phyloP scores from a whole-genome alignment of 371 early-diverging fungal genomes.

The Capillidium heterosporum region DNA sequence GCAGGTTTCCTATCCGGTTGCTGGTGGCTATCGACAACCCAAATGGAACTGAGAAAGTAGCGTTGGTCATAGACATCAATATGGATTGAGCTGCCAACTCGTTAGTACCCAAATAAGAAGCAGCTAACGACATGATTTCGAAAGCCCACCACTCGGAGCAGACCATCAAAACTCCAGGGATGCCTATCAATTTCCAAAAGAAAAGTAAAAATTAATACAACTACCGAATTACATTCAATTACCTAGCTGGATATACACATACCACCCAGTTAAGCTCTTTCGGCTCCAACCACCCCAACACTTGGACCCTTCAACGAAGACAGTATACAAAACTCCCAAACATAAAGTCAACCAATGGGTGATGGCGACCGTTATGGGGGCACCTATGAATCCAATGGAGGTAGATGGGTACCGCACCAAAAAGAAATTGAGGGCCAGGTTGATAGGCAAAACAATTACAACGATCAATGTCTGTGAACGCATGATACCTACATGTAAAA shows the following conservation, averaged over 20 bases:
- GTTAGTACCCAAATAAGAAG: constrained; percentile 51
- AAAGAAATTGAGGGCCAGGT: constrained; percentile 45
- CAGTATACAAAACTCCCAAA: constrained; percentile 36
- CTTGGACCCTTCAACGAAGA: constrained; percentile 37
- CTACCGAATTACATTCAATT: constrained; percentile 49
- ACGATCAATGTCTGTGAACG: constrained; percentile 52
- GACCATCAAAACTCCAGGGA: constrained; percentile 45
- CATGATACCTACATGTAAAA: constrained; percentile 33
- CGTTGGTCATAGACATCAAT: constrained; percentile 40
- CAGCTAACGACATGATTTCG: constrained; percentile 53
- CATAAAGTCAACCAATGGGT: constrained; percentile 54
- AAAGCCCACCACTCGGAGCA: constrained; percentile 58
- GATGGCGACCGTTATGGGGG: constrained; percentile 57
- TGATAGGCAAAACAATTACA: constrained; percentile 48
- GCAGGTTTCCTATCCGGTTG: constrained; percentile 58
- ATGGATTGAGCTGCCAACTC: constrained; percentile 76
- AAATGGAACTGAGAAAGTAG: constrained; percentile 47
- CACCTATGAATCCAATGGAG: constrained; percentile 60
- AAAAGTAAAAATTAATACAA: constrained; percentile 12
- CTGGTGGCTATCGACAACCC: constrained; percentile 38
- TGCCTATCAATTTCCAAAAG: background rate
- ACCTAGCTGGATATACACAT: constrained; percentile 47
- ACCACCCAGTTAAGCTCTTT: constrained; percentile 37
- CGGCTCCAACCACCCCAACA: constrained; percentile 78
- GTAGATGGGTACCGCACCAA: constrained; percentile 47